These are phyloP conservation scores for Rhododendron williamsianum DNA, from an alignment of 148 eudicot species.

Conservation along the genomic window DNA sequence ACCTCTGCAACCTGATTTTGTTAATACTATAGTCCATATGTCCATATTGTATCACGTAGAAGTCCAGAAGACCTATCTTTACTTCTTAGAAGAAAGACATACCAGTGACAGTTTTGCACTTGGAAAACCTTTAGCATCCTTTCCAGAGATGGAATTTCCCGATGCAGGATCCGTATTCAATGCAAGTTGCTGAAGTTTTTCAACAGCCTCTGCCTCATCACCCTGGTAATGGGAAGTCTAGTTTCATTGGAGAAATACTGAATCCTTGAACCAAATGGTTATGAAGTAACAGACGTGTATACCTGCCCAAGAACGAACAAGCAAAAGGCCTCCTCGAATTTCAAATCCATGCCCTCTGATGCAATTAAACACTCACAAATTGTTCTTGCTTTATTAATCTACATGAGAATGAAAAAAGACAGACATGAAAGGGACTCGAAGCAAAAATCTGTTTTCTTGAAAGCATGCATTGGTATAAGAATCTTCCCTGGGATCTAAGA, in stretches of 20 bases:
- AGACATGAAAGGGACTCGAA: neutral
- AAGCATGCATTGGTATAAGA: neutral
- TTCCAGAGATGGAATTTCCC: slow-evolving; percentile 43
- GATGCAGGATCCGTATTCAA: slow-evolving; percentile 38
- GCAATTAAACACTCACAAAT: slow-evolving; percentile 79
- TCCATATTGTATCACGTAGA: neutral
- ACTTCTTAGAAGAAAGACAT: slow-evolving; percentile 21
- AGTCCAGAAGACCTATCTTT: neutral
- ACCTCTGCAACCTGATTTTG: neutral
- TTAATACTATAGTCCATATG: neutral
- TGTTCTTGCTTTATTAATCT: slow-evolving; percentile 83
- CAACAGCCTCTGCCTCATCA: slow-evolving; percentile 74
- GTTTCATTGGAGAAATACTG: neutral
- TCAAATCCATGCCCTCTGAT: slow-evolving; percentile 83
- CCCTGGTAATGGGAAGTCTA: slow-evolving; percentile 40
- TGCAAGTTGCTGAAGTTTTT: slow-evolving; percentile 65
- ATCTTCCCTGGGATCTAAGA: neutral
- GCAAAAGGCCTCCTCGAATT: slow-evolving; percentile 88
- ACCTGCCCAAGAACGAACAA: slow-evolving; percentile 91
- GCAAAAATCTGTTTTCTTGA: neutral
- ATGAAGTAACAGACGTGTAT: slow-evolving; percentile 16
- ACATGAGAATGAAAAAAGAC: slow-evolving; percentile 21
- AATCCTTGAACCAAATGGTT: neutral
- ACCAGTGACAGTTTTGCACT: slow-evolving; percentile 54
- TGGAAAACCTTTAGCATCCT: slow-evolving; percentile 45